Base-by-base conservation (phyloP, 306 rosid species). In the Glycine latifolia region DNA sequence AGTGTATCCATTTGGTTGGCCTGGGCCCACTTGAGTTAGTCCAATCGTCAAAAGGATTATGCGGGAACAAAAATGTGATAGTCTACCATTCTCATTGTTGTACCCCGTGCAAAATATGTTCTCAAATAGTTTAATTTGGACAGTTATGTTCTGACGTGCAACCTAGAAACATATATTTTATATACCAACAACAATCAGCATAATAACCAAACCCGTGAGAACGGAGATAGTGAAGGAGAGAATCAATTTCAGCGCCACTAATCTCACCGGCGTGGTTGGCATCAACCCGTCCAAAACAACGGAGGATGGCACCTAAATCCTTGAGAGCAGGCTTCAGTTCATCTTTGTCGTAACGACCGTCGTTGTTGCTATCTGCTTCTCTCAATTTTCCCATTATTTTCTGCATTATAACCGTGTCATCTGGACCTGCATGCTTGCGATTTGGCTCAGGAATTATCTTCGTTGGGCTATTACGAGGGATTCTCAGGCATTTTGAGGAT, bases 131-230 rank as follows among this genome's bases (percentile, higher is more conserved):
- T 67, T 35, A 35, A 35, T 35, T 62, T 70, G 46, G 67, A 75
- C 73, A 76, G 47, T 43, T 52, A 73, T 72, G 71, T 50, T 16
- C 31, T 80, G 92, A 89, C 81, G 49, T 77, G 83, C 84, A 81
- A 90, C 94, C 93, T 60, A 72, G 60, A 76, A 81, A 78, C 66
- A 56, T 52, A 59, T 71, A 67, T 72, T 20, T 66, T 65, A 49
- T 71, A 33, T 20, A 20, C 20, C 20, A 20, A 20, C 20, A 20
- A 20, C 20, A 20, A 20, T 20, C 20, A 20, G 20, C 20, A 20
- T 20, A 20, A 70, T 60, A 2, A 73, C 81, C 73, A 66, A 3
- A 77, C 0, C 81, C 81, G 0, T 2, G 6, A 0, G 31, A 11
- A n/a, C 39, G 31, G 43, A 77, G 59, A 79, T 73, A 84, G 3